Base-by-base conservation (phyloP, 257 asterid species). In the Sherardia arvensis region DNA sequence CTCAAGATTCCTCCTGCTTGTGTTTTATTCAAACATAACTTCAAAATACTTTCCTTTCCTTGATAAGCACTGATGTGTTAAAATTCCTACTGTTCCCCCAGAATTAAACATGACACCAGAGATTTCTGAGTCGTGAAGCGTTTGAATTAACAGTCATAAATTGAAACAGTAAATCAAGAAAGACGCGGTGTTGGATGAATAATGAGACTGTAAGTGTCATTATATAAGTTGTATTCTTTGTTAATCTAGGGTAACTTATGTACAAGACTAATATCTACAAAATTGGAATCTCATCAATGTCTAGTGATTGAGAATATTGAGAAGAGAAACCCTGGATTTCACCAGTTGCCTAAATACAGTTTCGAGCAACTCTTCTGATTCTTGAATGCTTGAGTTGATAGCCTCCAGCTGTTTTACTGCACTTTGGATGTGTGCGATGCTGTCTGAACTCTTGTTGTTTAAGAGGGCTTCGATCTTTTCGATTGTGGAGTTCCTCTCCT, bases 241-340 rank as follows among this genome's bases (percentile, higher is more conserved):
- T 40, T n/a, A 36, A 36, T 14, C 45, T 36, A 36, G 11, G 15
- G 3, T 8, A 9, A 36, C 3, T 36, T 36, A 1, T 40, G 49
- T 40, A 40, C 49, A 40, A 12, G n/a, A 15, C n/a, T 40, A 40
- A 40, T 40, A 7, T 34, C 47, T 38, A 10, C 47, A 38, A 38
- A 38, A 38, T 12, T 38, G 47, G 18, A 3, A 0, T 14, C 20
- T 3, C 18, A 40, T 40, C 7, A 40, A 40, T 15, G 4, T 40
- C 65, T 56, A 63, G 14, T 54, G 38, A 14, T 53, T 59, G 65
- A 38, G 69, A 25, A 54, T 40, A 68, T 70, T 70, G 40, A 70
- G 69, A 43, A 70, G 53, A 8, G 74, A 76, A 61, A 72, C 78
- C 65, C 73, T 59, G 0, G 43, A 65, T 43, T 54, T 62, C 20